Base-by-base conservation (phyloP, 2,329 filamentous ascomycete species). In the Aspergillus felis region DNA sequence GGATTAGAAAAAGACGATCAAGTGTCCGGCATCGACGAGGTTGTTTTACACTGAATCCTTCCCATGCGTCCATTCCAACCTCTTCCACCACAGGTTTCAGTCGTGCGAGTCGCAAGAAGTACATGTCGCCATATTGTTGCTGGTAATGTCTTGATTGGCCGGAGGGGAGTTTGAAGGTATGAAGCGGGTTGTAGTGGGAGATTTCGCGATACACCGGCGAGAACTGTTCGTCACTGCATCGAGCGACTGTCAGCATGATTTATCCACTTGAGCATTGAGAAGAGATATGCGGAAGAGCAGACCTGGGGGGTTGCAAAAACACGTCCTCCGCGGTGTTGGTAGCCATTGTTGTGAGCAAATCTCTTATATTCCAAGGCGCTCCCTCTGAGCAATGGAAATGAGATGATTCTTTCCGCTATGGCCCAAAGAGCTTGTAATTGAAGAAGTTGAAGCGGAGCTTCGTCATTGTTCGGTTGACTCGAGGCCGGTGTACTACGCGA, bases 61-160 rank as follows among this genome's bases (percentile, higher is more conserved):
- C 82, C 91, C 94, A 99, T 6, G 88, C 86, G 35, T 87, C 86
- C 17, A 78, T 76, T 0, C 92, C 93, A 52, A 90, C 82, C 61
- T 84, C 76, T 66, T 96, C 90, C 0, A 96, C 89, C 0, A 85
- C 83, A 9, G 92, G 90, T 76, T 93, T 97, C 72, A 99, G 85
- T 75, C 90, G 89, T 41, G 91, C 86, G 25, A 99, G 83, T 12
- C 94, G 89, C 66, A 97, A 74, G 72, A 97, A 99, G 81, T 99
- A 99, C 85, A 97, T 93, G 75, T 99, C 94, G 61, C 89, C 91
- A 83, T 90, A 99, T 77, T 99, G 94, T 74, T 97, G 94, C 73
- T 92, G 82, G 74, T 97, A 99, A 55, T 92, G 88, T 60, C 82
- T 80, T 38, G 80, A 76, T 46, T 80, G 74, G 27, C 83, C 83